Evolutionary conservation across 208 protist genomes (phyloP), one percentile per base, ranked within the genome.

Genomic region (Trypanosoma lewisi): DNA sequence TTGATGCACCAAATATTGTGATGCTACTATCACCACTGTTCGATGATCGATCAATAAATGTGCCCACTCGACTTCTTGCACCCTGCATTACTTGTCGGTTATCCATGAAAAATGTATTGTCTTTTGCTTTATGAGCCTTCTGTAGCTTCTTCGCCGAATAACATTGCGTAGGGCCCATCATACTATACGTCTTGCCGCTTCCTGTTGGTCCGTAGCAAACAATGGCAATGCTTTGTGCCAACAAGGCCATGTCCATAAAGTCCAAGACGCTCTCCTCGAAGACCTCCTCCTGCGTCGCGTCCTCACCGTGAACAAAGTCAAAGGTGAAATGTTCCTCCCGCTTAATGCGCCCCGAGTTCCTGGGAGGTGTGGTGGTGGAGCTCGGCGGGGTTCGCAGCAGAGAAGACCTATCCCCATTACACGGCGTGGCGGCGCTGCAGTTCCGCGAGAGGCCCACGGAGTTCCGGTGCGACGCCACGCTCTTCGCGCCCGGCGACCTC

Each of bases 141-240:
- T 36, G 17, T 39, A 5, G 25, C 23, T 44, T 53, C 31, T 30
- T 53, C 9, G 9, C 4, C 23, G 12, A 16, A 14, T 51, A 6
- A n/a, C 31, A 11, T 28, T 11, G 37, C 16, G 63, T 54, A 50
- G 73, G 73, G 34, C 89, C 89, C 79, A 95, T 95, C 84, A 95
- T 92, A 69, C 83, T 95, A 70, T 87, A 88, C 34, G 89, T 95
- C 76, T 95, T 95, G 27, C 89, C 89, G 54, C 89, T 95, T 34
- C 89, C 89, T 4, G 89, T 95, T 1, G 89, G 85, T 9, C 89
- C 89, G 64, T 93, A 93, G 63, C 89, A 95, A 27, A 92, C 67
- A 48, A 95, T 90, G 23, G 82, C 75, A 16, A 95, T 72, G 63
- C 83, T 93, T 67, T 93, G 89, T 27, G 73, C 89, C 21, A 92